Evolutionary conservation across 805 yeast species (phyloP).

Genomic region (Wickerhamiella shivajii): DNA sequence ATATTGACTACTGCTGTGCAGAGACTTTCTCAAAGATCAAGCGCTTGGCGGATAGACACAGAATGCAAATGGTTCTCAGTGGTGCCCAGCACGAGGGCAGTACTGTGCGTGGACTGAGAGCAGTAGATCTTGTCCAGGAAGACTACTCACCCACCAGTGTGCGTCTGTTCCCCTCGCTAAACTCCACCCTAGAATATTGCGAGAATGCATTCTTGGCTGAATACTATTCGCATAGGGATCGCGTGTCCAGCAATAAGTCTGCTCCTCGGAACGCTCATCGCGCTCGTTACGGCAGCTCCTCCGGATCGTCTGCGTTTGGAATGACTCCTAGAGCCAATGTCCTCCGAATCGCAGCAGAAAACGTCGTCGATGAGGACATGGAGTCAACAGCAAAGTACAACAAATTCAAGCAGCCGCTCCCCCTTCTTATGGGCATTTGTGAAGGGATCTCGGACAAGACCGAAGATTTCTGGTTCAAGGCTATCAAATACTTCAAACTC

Average conservation of each 20-base stretch:
- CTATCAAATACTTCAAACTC: slow-evolving; percentile 43
- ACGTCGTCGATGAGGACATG: slow-evolving; percentile 23
- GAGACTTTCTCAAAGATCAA: slow-evolving; percentile 85
- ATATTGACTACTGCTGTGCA: slow-evolving; percentile 87
- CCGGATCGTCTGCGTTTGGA: slow-evolving; percentile 10
- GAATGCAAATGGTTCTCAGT: slow-evolving; percentile 59
- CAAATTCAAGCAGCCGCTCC: slow-evolving; percentile 40
- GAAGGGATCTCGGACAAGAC: slow-evolving; percentile 37
- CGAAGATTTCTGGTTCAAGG: slow-evolving; percentile 42
- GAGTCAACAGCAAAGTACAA: slow-evolving; percentile 20
- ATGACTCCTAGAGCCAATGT: slow-evolving; percentile 18
- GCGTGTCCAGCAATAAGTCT: not conserved
- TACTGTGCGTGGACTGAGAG: slow-evolving; percentile 56
- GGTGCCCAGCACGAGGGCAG: slow-evolving; percentile 57
- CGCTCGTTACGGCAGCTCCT: not conserved
- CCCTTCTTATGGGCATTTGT: slow-evolving; percentile 49
- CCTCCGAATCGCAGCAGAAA: slow-evolving; percentile 23
- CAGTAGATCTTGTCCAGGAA: slow-evolving; percentile 66
- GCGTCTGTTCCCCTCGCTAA: slow-evolving; percentile 62
- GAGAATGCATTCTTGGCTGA: slow-evolving; percentile 73
- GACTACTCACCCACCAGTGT: slow-evolving; percentile 27
- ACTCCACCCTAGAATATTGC: slow-evolving; percentile 90
- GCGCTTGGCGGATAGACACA: slow-evolving; percentile 54
- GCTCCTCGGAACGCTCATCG: not conserved
- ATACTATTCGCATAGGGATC: slow-evolving; percentile 32